Percentiles rank a stretch among this genome's conserved stretches.
phyloP scores from a whole-genome alignment of 2,329 filamentous ascomycete genomes.

The Boeremia exigua region DNA sequence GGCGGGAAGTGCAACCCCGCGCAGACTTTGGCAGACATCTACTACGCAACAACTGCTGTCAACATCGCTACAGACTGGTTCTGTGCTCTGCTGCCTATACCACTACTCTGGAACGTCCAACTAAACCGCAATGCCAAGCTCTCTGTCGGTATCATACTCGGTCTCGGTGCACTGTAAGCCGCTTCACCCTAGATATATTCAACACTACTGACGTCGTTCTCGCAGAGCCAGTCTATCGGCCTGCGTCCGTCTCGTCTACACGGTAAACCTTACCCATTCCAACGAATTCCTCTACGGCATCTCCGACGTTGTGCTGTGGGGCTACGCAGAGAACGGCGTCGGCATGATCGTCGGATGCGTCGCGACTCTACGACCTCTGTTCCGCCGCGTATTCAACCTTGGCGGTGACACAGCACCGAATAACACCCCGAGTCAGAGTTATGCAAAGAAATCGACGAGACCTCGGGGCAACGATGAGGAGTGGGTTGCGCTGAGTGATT shows the following conservation, averaged over 20 bases:
- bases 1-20: slow-evolving; percentile 37
- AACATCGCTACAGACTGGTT: slow-evolving; percentile 49
- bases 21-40: slow-evolving; percentile 37
- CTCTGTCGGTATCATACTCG: slow-evolving; percentile 28
- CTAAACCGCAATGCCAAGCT: slow-evolving; percentile 35
- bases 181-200: too few relatives aligned
- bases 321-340: slow-evolving; percentile 46
- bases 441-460: not conserved
- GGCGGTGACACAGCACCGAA: slow-evolving; percentile 15
- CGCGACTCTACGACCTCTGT: slow-evolving; percentile 43
- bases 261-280: slow-evolving; percentile 40
- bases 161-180: slow-evolving; percentile 34
- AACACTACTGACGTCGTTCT: slow-evolving; percentile 13
- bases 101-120: slow-evolving; percentile 33
- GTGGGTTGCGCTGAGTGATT: slow-evolving; percentile 11
- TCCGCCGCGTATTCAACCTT: slow-evolving; percentile 32
- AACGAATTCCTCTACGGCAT: slow-evolving; percentile 43
- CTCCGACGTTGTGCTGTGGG: slow-evolving; percentile 47
- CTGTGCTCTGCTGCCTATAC: slow-evolving; percentile 40
- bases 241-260: slow-evolving; percentile 46
- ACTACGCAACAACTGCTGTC: slow-evolving; percentile 45
- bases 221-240: slow-evolving; percentile 35
- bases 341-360: slow-evolving; percentile 46
- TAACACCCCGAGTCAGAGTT: not conserved
- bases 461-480: slow-evolving; percentile 2